phyloP scores from a whole-genome alignment of 164 flowering plant species.

The Vitis riparia region DNA sequence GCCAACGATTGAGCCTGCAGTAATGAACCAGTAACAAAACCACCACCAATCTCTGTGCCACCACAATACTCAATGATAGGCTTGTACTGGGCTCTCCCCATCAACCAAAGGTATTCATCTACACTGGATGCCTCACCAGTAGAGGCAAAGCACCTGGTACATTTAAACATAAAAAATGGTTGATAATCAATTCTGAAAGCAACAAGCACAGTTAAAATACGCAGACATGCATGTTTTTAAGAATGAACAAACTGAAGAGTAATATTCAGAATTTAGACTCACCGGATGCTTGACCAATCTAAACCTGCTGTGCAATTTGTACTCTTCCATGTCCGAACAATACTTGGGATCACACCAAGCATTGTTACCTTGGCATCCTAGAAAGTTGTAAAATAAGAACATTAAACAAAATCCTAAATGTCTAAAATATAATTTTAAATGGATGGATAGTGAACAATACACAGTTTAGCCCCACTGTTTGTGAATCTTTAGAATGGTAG shows the following conservation, averaged over 20 bases:
- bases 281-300: conserved; percentile 94
- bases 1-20: conserved; percentile 85
- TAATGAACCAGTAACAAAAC: conserved; percentile 77
- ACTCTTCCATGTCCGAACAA: conserved; percentile 89
- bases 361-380: conserved; percentile 96
- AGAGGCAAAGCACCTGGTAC: conserved; percentile 80
- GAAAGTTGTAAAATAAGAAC: conserved; percentile 5
- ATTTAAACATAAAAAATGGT: conserved; percentile 14
- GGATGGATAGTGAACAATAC: neutral
- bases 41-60: conserved; percentile 98
- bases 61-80: conserved; percentile 98
- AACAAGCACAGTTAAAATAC: neutral
- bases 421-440: neutral
- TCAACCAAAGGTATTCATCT: conserved; percentile 92
- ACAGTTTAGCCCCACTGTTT: neutral
- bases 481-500: neutral
- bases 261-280: conserved; percentile 19
- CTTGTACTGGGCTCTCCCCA: conserved; percentile 88
- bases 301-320: conserved; percentile 61
- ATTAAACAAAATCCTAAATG: neutral
- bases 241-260: neutral
- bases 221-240: neutral
- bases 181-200: neutral
- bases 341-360: conserved; percentile 95
- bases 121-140: conserved; percentile 94